Evolutionary conservation across 306 rosid species (phyloP), one percentile per base, ranked within the genome.

Genomic region (Malus asiatica): DNA sequence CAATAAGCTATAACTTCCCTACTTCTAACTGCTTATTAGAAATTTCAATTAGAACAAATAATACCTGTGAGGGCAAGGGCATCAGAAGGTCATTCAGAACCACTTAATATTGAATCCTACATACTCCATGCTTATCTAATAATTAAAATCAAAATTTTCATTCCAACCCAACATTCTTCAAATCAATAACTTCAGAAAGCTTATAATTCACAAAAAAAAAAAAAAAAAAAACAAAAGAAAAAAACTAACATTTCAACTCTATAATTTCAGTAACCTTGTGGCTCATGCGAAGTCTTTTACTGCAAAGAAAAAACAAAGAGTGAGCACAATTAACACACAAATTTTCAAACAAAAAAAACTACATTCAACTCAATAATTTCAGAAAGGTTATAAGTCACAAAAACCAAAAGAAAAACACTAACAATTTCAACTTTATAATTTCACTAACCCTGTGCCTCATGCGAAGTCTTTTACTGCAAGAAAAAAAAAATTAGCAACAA

Each of bases 61-160:
- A 38, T 79, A 95, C 99, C 97, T 52, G 87, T 89, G 73, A 95
- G 96, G 44, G 99, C 97, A 82, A 95, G 93, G 3, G 73, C 52
- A 57, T 79, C 87, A 32, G 92, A 84, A 5, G 93, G 75, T 80
- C 80, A 87, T 0, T 91, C 42, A 40, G 83, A 80, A 60, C 84
- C 60, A 1, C 80, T 58, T 68, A 25, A 25, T 25, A 25, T 72
- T 83, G 78, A 61, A 84, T 66, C 92, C 97, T 77, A 88, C 90
- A 71, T 92, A 95, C 89, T 95, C 99, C 35, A 79, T 66, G 48
- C 73, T 73, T 14, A 87, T 87, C 98, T 95, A 84, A 25, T 57
- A n/a, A 44, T 29, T 40, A 14, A 71, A 69, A 72, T 25, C 18
- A 13, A 46, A 66, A 44, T 29, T 76, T 79, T 46, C 53, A 71